Base-by-base conservation (phyloP, 2,329 filamentous ascomycete genomes). In the Aspergillus novoparasiticus region DNA sequence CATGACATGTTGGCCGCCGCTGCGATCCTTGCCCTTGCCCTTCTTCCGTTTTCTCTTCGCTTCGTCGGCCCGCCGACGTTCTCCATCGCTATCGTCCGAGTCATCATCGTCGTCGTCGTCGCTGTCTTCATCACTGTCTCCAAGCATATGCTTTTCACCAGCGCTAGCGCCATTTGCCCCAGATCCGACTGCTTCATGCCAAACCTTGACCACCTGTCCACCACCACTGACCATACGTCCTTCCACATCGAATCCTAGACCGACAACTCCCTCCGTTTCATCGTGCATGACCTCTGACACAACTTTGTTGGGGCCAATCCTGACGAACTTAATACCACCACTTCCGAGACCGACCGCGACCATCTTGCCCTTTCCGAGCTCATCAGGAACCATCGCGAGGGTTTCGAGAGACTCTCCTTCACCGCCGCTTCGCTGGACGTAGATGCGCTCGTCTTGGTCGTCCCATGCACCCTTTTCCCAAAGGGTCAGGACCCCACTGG, bases 401-500 rank as follows among this genome's bases (percentile, higher is more conserved):
- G 88, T 86, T 73, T 98, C 94, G 48, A 97, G 80, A 64, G 91
- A 92, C 76, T 96, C 93, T 51, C 87, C 92, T 10, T 87, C 90
- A 21, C 83, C 85, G 11, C 83, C 79, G 26, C 80, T 81, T 32
- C 80, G 78, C 68, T 93, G 89, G 10, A 97, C 87, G 56, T 91
- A 87, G 71, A 97, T 91, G 58, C 93, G 87, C 79, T 96, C 93
- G 70, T 96, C 92, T 76, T 97, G 93, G 76, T 98, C 94, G 73
- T 96, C 94, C 94, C 95, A 98, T 0, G 91, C 88, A 1, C 94
- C 94, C 69, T 90, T 90, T 77, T 99, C 94, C 94, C 95, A 99
- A 8, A 98, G 81, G 5, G 94, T 97, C 66, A 98, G 77, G 1
- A 97, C 88, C 3, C 95, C 95, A 48, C 87, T 90, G 21, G 87